Evolutionary conservation across 495 filamentous ascomycete genomes (phyloP).

Genomic region (Penicillium lividum): DNA sequence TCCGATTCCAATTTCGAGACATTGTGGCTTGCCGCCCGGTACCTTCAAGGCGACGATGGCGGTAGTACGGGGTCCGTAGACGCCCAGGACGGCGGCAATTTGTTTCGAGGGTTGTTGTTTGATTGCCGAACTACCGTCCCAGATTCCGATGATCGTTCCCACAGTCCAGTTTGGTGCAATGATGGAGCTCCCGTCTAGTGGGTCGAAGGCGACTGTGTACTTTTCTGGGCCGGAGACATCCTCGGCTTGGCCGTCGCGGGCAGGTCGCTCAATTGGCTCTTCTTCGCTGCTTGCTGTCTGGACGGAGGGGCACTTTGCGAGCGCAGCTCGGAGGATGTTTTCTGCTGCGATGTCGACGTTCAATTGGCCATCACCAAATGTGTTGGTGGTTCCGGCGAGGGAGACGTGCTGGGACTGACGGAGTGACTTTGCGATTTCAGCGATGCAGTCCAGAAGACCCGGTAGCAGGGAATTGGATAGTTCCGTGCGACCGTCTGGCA

Average conservation of each 20-base stretch:
- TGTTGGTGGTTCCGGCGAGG: constrained; percentile 46
- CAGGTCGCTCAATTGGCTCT: constrained; percentile 46
- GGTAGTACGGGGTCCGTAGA: constrained; percentile 53
- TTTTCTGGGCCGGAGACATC: constrained; percentile 25
- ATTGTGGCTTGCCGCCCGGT: constrained; percentile 29
- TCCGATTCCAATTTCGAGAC: constrained; percentile 45
- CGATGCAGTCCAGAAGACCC: constrained; percentile 36
- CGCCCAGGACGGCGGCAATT: constrained; percentile 49
- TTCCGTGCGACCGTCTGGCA: constrained; percentile 10
- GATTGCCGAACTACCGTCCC: constrained; percentile 47
- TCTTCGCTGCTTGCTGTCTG: constrained; percentile 53
- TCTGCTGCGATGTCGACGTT: constrained; percentile 57
- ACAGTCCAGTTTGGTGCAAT: constrained; percentile 56
- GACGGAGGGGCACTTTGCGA: constrained; percentile 42
- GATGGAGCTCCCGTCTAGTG: constrained; percentile 55
- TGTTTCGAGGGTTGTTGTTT: constrained; percentile 35
- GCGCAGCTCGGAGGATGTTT: constrained; percentile 39
- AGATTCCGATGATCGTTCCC: constrained; percentile 53
- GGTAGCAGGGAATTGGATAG: constrained; percentile 40
- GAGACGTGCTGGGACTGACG: constrained; percentile 41
- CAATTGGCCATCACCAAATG: constrained; percentile 56
- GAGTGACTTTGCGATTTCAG: constrained; percentile 35
- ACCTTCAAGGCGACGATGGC: constrained; percentile 47
- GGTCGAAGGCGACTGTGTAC: constrained; percentile 59
- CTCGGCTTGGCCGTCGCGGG: constrained; percentile 2